Conservation (phyloP, 176 grass and related monocot genomes). For the Dactylis glomerata region DNA sequence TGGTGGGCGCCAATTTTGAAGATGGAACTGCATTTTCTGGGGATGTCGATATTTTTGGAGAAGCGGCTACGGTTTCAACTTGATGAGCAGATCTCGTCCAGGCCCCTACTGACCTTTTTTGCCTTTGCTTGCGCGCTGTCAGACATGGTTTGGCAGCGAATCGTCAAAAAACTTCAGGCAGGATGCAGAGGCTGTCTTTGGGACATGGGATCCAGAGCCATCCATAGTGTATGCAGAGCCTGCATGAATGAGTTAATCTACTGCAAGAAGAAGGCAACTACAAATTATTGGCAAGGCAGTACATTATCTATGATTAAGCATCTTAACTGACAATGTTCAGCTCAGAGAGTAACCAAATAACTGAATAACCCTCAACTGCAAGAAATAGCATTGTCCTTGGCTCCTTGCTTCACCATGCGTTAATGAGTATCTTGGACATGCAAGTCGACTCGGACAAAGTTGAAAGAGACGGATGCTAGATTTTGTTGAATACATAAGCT, state of each 20-base stretch:
- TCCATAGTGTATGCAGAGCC: background rate
- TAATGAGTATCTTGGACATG: background rate
- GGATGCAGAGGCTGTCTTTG: constrained; percentile 22
- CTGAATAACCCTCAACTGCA: background rate
- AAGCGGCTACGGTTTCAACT: background rate
- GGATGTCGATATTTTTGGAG: constrained; percentile 4
- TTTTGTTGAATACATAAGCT: background rate
- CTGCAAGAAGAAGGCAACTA: constrained; percentile 1
- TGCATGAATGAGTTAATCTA: background rate
- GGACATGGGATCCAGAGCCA: constrained; percentile 12
- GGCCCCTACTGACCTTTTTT: background rate
- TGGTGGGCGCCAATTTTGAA: constrained; percentile 8
- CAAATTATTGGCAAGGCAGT: background rate
- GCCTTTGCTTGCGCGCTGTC: constrained; percentile 15
- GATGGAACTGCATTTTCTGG: constrained; percentile 10
- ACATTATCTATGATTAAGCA: background rate
- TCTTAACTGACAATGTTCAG: background rate
- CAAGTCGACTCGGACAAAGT: background rate
- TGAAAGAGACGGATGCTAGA: background rate
- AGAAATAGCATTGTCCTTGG: background rate
- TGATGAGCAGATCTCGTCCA: constrained; percentile 19
- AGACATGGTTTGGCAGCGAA: constrained; percentile 20
- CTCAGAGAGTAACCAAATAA: background rate
- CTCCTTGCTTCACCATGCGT: background rate
- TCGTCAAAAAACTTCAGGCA: constrained; percentile 21